These are phyloP conservation scores for Boletus fagicola DNA, from an alignment of 768 basidiomycete species.

Conservation along the genomic window DNA sequence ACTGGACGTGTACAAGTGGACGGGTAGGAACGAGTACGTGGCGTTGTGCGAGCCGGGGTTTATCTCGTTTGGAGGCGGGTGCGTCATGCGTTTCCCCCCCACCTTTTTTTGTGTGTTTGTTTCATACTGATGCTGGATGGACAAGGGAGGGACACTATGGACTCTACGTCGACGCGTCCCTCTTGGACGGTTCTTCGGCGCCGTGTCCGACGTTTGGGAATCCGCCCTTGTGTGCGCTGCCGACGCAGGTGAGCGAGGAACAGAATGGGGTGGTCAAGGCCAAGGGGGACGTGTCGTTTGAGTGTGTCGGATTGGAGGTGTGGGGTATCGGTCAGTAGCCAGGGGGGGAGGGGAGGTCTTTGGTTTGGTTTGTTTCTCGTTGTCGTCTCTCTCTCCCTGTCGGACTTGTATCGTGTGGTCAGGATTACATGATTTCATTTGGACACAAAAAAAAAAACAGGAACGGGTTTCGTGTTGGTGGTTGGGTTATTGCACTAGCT, in stretches of 20 bases:
- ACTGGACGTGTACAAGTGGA: slow-evolving; percentile 74
- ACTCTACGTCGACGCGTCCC: slow-evolving; percentile 78
- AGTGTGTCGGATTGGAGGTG: slow-evolving; percentile 89
- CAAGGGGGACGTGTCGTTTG: slow-evolving; percentile 62
- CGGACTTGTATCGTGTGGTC: too few species aligned
- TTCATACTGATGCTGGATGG: background rate
- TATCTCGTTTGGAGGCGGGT: slow-evolving; percentile 94
- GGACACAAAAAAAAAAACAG: too few species aligned
- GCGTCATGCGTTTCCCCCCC: slow-evolving; percentile 20
- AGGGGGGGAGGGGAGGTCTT: too few species aligned
- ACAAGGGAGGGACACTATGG: slow-evolving; percentile 83
- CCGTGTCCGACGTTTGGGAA: slow-evolving; percentile 86
- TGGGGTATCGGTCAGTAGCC: slow-evolving; percentile 62
- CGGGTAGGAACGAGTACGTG: slow-evolving; percentile 88
- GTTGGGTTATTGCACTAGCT: too few species aligned
- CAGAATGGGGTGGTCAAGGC: slow-evolving; percentile 23
- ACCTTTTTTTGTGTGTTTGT: background rate
- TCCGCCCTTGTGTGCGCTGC: slow-evolving; percentile 63
- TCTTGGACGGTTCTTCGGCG: slow-evolving; percentile 82
- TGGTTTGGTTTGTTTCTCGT: too few species aligned
- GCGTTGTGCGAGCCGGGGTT: slow-evolving; percentile 78
- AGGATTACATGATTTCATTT: too few species aligned
- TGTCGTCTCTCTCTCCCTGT: too few species aligned
- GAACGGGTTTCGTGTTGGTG: too few species aligned
- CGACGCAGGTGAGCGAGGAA: background rate